phyloP scores from a whole-genome alignment of 2,329 filamentous ascomycete species.

The Neurospora sp. region DNA sequence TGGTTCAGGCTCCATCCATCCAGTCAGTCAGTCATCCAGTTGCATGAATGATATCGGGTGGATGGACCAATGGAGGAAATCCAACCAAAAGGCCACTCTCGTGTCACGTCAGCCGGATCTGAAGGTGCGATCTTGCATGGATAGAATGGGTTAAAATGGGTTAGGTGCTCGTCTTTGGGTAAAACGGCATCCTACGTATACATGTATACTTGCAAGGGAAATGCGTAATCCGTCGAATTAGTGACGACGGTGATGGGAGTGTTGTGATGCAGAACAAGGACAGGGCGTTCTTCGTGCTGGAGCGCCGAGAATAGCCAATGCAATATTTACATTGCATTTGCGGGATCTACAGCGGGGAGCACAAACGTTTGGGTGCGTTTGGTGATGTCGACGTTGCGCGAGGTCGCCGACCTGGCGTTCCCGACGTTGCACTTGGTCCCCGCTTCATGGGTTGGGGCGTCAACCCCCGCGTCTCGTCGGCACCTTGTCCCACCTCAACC shows the following conservation, averaged over 20 bases:
- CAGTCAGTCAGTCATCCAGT: background rate
- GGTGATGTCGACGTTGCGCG: background rate
- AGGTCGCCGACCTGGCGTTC: slow-evolving; percentile 13
- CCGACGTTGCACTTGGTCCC: slow-evolving; percentile 2
- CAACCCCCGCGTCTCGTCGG: background rate
- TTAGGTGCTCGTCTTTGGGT: background rate
- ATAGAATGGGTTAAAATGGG: background rate
- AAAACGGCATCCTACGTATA: background rate
- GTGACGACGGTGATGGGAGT: background rate
- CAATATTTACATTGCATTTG: background rate
- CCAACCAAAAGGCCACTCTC: background rate
- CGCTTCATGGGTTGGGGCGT: background rate
- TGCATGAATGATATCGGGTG: background rate
- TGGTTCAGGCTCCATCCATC: background rate
- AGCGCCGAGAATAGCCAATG: background rate
- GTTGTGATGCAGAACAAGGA: background rate
- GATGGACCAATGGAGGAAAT: background rate
- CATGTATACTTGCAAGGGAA: background rate
- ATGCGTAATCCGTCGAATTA: slow-evolving; percentile 1
- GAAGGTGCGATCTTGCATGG: background rate
- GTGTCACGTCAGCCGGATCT: background rate
- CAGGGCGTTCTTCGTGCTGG: background rate
- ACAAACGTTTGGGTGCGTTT: slow-evolving; percentile 5
- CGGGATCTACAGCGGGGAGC: slow-evolving; percentile 10
- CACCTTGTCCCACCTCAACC: background rate